Conservation (phyloP, 2,329 filamentous ascomycete genomes). For the Cytospora schulzeri region DNA sequence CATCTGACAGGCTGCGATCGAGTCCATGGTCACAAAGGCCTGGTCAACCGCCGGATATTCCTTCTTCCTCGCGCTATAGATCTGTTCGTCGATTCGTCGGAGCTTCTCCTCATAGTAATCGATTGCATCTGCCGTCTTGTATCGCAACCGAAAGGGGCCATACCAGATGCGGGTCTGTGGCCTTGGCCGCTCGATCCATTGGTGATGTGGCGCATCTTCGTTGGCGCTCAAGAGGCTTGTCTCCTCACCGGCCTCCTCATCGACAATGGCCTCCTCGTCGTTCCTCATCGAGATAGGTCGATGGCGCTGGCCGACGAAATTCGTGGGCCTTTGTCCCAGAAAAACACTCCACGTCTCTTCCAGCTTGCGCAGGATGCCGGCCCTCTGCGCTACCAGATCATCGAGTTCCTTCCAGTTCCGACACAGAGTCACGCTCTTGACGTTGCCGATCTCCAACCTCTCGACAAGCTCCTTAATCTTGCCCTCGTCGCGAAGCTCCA, state of each 20-base stretch:
- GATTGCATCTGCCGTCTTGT: constrained; percentile 80
- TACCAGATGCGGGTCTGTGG: constrained; percentile 78
- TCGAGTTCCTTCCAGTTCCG: constrained; percentile 86
- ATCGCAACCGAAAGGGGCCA: constrained; percentile 72
- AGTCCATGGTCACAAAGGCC: constrained; percentile 97
- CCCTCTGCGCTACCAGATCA: constrained; percentile 67
- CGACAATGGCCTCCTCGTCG: constrained; percentile 39
- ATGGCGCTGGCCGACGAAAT: constrained; percentile 34
- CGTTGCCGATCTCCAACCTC: constrained; percentile 82
- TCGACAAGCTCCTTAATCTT: constrained; percentile 87
- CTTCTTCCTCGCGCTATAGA: constrained; percentile 69
- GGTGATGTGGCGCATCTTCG: constrained; percentile 28
- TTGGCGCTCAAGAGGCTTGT: constrained; percentile 13
- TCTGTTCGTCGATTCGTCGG: constrained; percentile 74
- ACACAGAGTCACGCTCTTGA: constrained; percentile 85
- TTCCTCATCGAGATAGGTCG: constrained; percentile 21
- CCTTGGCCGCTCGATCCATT: constrained; percentile 51
- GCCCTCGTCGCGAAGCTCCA: constrained; percentile 75
- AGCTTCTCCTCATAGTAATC: constrained; percentile 92
- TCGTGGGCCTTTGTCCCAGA: constrained; percentile 55
- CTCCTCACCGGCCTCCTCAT: constrained; percentile 47
- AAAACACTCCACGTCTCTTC: constrained; percentile 84
- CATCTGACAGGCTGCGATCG: constrained; percentile 91
- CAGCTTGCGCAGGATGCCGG: constrained; percentile 66
- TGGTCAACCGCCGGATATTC: constrained; percentile 77